Evolutionary conservation across 495 filamentous ascomycete species (phyloP).

Genomic region (Daldinia concentrica): DNA sequence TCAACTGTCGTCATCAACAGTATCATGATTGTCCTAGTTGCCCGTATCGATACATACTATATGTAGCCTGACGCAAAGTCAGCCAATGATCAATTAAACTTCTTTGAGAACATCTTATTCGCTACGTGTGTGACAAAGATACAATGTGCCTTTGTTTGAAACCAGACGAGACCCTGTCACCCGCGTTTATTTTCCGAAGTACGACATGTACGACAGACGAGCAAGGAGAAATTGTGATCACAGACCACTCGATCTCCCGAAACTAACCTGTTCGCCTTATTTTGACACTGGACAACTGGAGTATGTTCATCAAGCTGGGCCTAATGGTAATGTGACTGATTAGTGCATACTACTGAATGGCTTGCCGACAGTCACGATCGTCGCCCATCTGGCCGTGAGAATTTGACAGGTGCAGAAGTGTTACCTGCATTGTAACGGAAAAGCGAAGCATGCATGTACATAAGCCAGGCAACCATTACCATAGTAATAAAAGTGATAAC

Average conservation of each 20-base stretch:
- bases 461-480: slow-evolving; percentile 8
- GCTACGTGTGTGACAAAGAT: slow-evolving; percentile 15
- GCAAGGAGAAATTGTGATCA: slow-evolving; percentile 1
- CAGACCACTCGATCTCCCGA: slow-evolving; percentile 13
- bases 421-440: slow-evolving; percentile 21
- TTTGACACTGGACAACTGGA: slow-evolving; percentile 21
- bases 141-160: slow-evolving; percentile 21
- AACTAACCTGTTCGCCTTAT: slow-evolving; percentile 18
- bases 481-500: slow-evolving; percentile 18
- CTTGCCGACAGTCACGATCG: slow-evolving; percentile 1
- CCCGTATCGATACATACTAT: not conserved
- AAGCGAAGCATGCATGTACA: slow-evolving; percentile 4
- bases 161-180: slow-evolving; percentile 24
- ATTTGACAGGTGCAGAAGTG: slow-evolving; percentile 29
- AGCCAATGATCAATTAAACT: slow-evolving; percentile 12
- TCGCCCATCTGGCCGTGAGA: slow-evolving; percentile 7
- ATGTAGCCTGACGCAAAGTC: not conserved
- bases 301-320: not conserved
- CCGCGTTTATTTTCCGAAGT: slow-evolving; percentile 38
- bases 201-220: slow-evolving; percentile 13
- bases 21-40: not conserved
- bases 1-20: not conserved
- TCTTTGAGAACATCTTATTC: slow-evolving; percentile 1
- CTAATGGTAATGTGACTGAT: slow-evolving; percentile 3
- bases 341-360: slow-evolving; percentile 5